A percentile compares a stretch with the other conserved stretches of the same genome.
Conservation (phyloP, 2,329 filamentous ascomycete genomes). For the Ceratocystiopsis sp. region DNA sequence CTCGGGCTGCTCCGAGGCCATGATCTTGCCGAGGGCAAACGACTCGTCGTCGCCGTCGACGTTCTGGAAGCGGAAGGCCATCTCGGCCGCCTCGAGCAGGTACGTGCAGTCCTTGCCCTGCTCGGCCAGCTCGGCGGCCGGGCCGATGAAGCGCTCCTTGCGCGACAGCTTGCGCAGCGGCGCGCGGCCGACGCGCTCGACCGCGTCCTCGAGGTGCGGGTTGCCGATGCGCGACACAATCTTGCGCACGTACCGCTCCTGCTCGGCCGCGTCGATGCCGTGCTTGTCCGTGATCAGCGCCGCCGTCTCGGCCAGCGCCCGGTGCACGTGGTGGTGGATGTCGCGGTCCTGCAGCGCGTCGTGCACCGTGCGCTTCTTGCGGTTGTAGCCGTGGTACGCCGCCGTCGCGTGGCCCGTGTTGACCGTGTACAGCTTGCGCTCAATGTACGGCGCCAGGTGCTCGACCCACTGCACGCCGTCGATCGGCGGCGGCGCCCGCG, state of each 20-base stretch:
- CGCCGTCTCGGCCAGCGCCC: conserved; percentile 72
- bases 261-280: conserved; percentile 54
- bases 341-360: conserved; percentile 69
- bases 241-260: conserved; percentile 75
- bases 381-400: conserved; percentile 85
- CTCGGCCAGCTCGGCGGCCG: conserved; percentile 78
- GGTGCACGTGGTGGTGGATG: conserved; percentile 65
- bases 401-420: conserved; percentile 96
- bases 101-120: conserved; percentile 53
- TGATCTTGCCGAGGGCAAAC: conserved; percentile 66
- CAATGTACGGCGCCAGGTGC: conserved; percentile 84
- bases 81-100: conserved; percentile 71
- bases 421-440: conserved; percentile 98
- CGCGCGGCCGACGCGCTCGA: conserved; percentile 88
- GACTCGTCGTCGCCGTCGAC: conserved; percentile 86
- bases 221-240: conserved; percentile 91
- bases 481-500: conserved; percentile 50
- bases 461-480: conserved; percentile 86
- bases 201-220: conserved; percentile 77
- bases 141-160: conserved; percentile 91
- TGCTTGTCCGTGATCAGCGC: conserved; percentile 70
- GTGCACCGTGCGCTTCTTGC: conserved; percentile 73
- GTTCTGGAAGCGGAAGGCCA: conserved; percentile 90
- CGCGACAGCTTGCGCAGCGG: conserved; percentile 85
- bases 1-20: conserved; percentile 55